phyloP scores from a whole-genome alignment of 345 rosid genomes.

The Cardamine occulta region DNA sequence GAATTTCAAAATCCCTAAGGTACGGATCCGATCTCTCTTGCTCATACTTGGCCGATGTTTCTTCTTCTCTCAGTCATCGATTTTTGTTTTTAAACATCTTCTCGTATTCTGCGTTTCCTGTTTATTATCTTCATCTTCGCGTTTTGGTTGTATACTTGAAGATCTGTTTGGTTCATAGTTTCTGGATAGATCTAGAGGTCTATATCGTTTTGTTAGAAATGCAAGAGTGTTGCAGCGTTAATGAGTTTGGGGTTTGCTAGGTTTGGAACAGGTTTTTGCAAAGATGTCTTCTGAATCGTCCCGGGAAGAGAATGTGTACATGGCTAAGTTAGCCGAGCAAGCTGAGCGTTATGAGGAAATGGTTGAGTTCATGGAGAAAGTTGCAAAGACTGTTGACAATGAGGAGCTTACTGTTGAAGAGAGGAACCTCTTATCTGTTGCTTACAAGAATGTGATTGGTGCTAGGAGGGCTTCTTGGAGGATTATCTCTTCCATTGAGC shows the following conservation, averaged over 20 bases:
- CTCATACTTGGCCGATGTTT: conserved; percentile 14
- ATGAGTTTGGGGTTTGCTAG: not conserved
- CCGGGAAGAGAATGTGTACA: conserved; percentile 90
- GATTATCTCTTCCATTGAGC: conserved; percentile 96
- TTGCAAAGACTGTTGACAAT: conserved; percentile 74
- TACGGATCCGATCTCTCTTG: conserved; percentile 8
- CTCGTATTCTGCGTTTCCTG: not conserved
- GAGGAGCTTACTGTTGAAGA: conserved; percentile 97
- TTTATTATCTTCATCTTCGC: not conserved
- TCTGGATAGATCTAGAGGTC: conserved; percentile 36
- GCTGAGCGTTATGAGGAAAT: conserved; percentile 98
- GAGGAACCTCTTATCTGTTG: conserved; percentile 93
- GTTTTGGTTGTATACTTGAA: conserved; percentile 8
- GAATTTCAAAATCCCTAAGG: conserved; percentile 33
- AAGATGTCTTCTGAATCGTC: conserved; percentile 75
- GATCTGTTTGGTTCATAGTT: conserved; percentile 36
- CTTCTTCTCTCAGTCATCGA: not conserved
- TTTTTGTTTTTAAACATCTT: not conserved
- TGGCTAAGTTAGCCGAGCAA: conserved; percentile 98
- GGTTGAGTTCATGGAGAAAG: conserved; percentile 99
- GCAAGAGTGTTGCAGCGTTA: conserved; percentile 3
- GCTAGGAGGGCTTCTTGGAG: conserved; percentile 99
- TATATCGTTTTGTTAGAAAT: not conserved
- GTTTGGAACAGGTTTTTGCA: not conserved
- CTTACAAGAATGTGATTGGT: conserved; percentile 96